Conservation (phyloP, 805 yeast genomes). For the Ascoidea asiatica region DNA sequence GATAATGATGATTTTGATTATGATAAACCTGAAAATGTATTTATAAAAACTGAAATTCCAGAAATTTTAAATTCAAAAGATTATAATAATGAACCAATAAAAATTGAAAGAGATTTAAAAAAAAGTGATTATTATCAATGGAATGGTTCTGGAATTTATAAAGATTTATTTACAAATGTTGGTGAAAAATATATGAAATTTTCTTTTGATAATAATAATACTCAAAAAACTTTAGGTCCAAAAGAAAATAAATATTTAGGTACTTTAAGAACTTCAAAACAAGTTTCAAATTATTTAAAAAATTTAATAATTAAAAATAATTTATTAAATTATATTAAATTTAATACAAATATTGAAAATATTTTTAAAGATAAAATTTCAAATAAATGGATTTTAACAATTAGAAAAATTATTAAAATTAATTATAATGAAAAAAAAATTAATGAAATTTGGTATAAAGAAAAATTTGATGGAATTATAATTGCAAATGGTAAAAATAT, state of each 20-base stretch:
- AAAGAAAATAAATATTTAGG: constrained; percentile 14
- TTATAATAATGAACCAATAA: constrained; percentile 20
- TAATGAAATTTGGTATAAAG: constrained; percentile 25
- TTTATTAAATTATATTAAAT: constrained; percentile 21
- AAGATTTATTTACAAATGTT: constrained; percentile 25
- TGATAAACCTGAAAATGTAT: constrained; percentile 3
- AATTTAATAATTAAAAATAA: constrained; percentile 17
- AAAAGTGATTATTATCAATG: constrained; percentile 20
- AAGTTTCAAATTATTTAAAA: constrained; percentile 17
- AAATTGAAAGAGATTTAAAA: constrained; percentile 16
- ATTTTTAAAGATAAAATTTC: constrained; percentile 15
- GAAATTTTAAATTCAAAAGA: constrained; percentile 19
- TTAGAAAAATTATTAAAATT: constrained; percentile 8
- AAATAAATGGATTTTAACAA: constrained; percentile 25
- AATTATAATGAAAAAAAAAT: constrained; percentile 12
- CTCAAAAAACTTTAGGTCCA: not conserved
- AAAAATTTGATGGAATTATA: constrained; percentile 40
- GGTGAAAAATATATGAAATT: constrained; percentile 23
- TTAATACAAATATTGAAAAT: constrained; percentile 26
- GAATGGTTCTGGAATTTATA: constrained; percentile 23
- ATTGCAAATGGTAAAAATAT: constrained; percentile 46
- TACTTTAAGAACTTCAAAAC: constrained; percentile 25
- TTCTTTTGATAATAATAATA: constrained; percentile 13
- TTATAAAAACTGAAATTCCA: constrained; percentile 3
- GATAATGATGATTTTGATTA: no score